phyloP scores from a whole-genome alignment of 2,329 filamentous ascomycete species.

The Magnaporthiopsis poae region DNA sequence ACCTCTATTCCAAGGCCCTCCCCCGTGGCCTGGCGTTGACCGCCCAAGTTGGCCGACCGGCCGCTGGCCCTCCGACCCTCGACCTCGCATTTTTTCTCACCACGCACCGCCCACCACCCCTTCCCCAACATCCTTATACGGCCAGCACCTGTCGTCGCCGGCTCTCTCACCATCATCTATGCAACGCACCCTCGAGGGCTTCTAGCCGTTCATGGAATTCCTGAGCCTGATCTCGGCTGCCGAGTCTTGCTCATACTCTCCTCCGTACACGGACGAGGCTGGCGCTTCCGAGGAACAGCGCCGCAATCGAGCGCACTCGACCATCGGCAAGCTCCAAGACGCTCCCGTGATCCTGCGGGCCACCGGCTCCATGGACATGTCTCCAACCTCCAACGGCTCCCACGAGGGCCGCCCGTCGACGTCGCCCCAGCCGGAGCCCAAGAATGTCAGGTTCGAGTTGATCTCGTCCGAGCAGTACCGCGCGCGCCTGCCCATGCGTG shows the following conservation, averaged over 20 bases:
- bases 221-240: slow-evolving; percentile 20
- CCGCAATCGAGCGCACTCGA: slow-evolving; percentile 1
- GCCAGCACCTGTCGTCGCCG: not conserved
- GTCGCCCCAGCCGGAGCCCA: slow-evolving; percentile 44
- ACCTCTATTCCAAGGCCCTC: not conserved
- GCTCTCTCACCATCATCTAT: not conserved
- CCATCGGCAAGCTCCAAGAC: not conserved
- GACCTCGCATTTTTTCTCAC: not conserved
- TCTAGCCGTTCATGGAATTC: slow-evolving; percentile 22
- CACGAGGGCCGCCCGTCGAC: slow-evolving; percentile 26
- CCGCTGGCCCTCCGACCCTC: not conserved
- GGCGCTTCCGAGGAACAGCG: slow-evolving; percentile 2
- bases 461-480: slow-evolving; percentile 60
- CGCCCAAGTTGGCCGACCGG: slow-evolving; percentile 4
- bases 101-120: not conserved
- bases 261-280: slow-evolving; percentile 1
- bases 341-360: not conserved
- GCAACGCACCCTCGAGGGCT: slow-evolving; percentile 5
- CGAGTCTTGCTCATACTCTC: slow-evolving; percentile 10
- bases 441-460: slow-evolving; percentile 72
- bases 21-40: slow-evolving; percentile 2
- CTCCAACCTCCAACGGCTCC: slow-evolving; percentile 9
- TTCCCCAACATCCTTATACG: not conserved
- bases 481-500: slow-evolving; percentile 71
- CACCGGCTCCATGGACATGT: slow-evolving; percentile 6